Conservation (phyloP, 2,329 filamentous ascomycete genomes). For the Sclerotinia trifoliorum region DNA sequence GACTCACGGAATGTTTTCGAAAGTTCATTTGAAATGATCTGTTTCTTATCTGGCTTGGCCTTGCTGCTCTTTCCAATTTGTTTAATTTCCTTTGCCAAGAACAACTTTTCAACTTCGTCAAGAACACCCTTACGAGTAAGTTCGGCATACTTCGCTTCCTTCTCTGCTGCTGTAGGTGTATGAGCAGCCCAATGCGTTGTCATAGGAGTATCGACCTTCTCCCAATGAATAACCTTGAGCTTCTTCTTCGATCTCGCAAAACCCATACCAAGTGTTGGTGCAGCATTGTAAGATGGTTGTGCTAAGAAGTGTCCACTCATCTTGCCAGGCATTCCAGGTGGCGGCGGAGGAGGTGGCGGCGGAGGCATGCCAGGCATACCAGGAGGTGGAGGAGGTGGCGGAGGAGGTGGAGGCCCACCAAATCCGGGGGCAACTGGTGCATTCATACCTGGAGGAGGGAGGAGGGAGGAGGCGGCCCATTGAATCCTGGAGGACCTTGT, state of each 20-base stretch:
- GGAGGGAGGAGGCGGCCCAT: constrained; percentile 43
- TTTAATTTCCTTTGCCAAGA: constrained; percentile 96
- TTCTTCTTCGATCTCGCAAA: constrained; percentile 96
- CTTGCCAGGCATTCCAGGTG: constrained; percentile 63
- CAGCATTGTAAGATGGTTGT: constrained; percentile 51
- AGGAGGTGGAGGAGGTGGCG: constrained; percentile 48
- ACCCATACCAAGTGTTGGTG: constrained; percentile 66
- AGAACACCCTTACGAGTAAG: constrained; percentile 91
- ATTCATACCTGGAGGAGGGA: constrained; percentile 34
- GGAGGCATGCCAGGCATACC: constrained; percentile 46
- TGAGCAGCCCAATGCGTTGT: constrained; percentile 92
- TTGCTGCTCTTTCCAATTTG: constrained; percentile 65
- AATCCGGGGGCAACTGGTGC: constrained; percentile 26
- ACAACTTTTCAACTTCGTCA: constrained; percentile 95
- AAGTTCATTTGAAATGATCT: constrained; percentile 88
- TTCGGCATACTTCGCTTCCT: constrained; percentile 94
- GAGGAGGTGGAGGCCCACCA: constrained; percentile 42
- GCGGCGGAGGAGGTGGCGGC: constrained; percentile 49
- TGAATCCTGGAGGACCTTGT: constrained; percentile 34
- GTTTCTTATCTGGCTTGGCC: constrained; percentile 92
- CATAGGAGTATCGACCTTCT: constrained; percentile 91
- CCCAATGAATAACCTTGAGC: constrained; percentile 98
- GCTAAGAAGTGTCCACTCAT: constrained; percentile 76
- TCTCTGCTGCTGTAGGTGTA: constrained; percentile 78
- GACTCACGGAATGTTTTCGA: constrained; percentile 76